phyloP scores from a whole-genome alignment of 345 rosid species.

The Clarkia xantiana region DNA sequence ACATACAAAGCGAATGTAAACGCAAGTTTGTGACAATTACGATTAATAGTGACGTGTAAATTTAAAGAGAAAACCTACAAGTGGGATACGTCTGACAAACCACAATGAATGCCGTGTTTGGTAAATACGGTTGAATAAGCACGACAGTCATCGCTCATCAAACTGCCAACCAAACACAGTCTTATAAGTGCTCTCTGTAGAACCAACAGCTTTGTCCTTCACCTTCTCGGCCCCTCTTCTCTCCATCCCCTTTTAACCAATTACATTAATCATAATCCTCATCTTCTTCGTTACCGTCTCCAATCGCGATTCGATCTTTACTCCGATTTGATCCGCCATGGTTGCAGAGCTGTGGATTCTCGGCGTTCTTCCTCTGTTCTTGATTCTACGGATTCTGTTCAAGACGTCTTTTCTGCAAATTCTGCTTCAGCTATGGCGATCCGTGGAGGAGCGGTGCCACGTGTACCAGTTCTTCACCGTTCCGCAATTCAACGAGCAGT shows the following conservation, averaged over 20 bases:
- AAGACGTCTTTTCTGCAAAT: slow-evolving; percentile 22
- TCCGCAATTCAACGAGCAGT: slow-evolving; percentile 28
- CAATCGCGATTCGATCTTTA: too few species aligned
- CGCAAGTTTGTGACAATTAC: too few species aligned
- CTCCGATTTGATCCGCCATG: neutral
- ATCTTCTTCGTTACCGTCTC: slow-evolving; percentile 1
- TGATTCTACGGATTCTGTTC: slow-evolving; percentile 16
- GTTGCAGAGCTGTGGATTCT: slow-evolving; percentile 1
- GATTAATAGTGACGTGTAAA: too few species aligned
- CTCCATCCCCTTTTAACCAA: slow-evolving; percentile 6
- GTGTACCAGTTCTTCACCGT: slow-evolving; percentile 33
- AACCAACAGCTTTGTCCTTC: neutral
- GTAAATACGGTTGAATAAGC: slow-evolving; percentile 4
- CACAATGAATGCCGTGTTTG: slow-evolving; percentile 7
- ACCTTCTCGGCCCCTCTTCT: neutral
- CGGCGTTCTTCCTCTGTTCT: slow-evolving; percentile 2
- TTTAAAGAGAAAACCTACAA: too few species aligned
- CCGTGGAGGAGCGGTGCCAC: slow-evolving; percentile 23
- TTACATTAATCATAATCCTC: neutral
- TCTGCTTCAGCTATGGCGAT: slow-evolving; percentile 15
- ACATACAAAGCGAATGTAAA: too few species aligned
- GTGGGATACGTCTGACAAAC: neutral
- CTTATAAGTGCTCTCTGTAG: neutral
- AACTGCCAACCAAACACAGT: neutral
- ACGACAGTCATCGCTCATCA: too few species aligned